Evolutionary conservation across 2,329 filamentous ascomycete genomes (phyloP), one percentile per base, ranked within the genome.

Genomic region (Pezicula radicicola): DNA sequence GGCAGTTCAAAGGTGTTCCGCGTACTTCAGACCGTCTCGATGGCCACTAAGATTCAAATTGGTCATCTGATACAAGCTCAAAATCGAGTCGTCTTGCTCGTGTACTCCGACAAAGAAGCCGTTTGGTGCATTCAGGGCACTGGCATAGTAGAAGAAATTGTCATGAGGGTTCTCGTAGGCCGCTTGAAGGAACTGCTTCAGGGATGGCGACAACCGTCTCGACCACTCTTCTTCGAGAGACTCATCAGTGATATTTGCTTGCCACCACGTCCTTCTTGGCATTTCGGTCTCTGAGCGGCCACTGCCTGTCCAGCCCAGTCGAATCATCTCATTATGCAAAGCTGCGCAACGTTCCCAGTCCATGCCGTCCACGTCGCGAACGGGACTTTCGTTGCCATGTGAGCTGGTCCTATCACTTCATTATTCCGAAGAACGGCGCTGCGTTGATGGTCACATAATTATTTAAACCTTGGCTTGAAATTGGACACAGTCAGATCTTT

Each of bases 301-400:
- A 1, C 10, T 45, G n/a, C 12, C 35, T 36, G 46, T 27, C 52
- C 55, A 60, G 27, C 52, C 58, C 2, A 51, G 28, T 27, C 48
- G 18, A 10, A 55, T 25, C 12, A 60, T 52, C 6, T 39, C 15
- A 37, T 60, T 60, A 37, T 60, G 56, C 25, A 60, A 28, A 44
- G 52, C 48, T n/a, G 58, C 58, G 43, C 58, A 60, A 5, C 56
- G 56, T 36, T 55, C 50, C 42, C 49, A 56, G 42, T 57, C 55
- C 54, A 60, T 50, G 28, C 55, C 52, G 10, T 33, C 12, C 30
- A 33, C 18, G 6, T 44, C 41, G 41, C 48, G 48, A 10, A 50
- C 37, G 19, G 48, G 48, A 35, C 43, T 45, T 35, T 50, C 48
- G 6, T 50, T 40, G 25, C 25, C 25, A 25, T 25, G 25, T 25